Base-by-base conservation (phyloP, 2,329 filamentous ascomycete species). In the Talaromyces marneffei region DNA sequence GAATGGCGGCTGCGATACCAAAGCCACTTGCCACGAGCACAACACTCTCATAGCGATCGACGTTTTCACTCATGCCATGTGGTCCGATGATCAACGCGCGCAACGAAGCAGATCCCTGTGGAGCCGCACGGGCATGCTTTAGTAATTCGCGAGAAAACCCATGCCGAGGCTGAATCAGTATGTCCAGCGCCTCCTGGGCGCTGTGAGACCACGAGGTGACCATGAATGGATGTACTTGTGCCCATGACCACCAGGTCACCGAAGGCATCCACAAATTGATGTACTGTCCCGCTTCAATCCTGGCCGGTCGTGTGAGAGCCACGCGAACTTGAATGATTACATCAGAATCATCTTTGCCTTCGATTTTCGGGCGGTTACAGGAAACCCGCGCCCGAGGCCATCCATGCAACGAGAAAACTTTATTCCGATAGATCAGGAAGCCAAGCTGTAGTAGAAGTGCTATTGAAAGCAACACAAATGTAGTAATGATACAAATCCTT, bases 231-330 rank as follows among this genome's bases (percentile, higher is more conserved):
- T 70, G 65, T 20, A 57, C 68, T 61, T 71, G 66, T 25, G 63
- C 63, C 63, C 65, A 71, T 29, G 63, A 70, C 50, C 37, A 63
- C 56, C 65, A 62, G 62, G 66, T 66, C 12, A 70, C 64, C 14
- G 65, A 67, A 12, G 61, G 67, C 56, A 72, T 69, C 65, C 66
- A 72, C 31, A 72, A 60, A 61, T 70, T 70, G 39, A 72, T 66
- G 62, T 71, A 70, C 53, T 71, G 65, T 9, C 68, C 67, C n/a
- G 69, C 63, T 18, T 67, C 40, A 4, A 72, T 55, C 44, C 65
- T 63, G 18, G 70, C 10, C 27, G 65, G 63, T 52, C 65, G 61
- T 59, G 66, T 62, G 35, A 71, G 62, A 20, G 65, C 20, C 16
- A 71, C 18, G 29, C 60, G 59, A 20, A 63, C 65, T 35, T 55